phyloP scores from a whole-genome alignment of 2,329 filamentous ascomycete genomes.

The Pseudogymnoascus sp. region DNA sequence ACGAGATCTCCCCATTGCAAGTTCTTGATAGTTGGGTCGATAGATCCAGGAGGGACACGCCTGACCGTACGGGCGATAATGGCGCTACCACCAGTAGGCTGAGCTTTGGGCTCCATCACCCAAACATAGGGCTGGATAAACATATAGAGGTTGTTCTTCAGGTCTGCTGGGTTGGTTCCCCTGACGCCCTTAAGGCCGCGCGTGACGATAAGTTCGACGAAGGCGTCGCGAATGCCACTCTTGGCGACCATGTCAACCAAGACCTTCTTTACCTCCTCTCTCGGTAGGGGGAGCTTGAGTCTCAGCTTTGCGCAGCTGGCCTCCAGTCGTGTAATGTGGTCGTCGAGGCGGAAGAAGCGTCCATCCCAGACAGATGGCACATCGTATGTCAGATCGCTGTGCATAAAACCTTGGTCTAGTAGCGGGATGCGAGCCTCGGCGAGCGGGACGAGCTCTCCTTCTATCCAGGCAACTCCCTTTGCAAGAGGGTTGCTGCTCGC shows the following conservation, averaged over 20 bases:
- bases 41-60: constrained; percentile 36
- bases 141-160: constrained; percentile 38
- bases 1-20: constrained; percentile 43
- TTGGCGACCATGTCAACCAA: constrained; percentile 38
- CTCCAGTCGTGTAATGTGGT: constrained; percentile 39
- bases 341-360: constrained; percentile 43
- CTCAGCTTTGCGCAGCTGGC: constrained; percentile 38
- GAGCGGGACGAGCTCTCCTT: constrained; percentile 36
- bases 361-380: constrained; percentile 45
- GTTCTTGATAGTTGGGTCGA: constrained; percentile 46
- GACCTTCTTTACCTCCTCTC: constrained; percentile 32
- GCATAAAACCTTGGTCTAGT: constrained; percentile 44
- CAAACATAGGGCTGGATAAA: constrained; percentile 42
- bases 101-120: constrained; percentile 40
- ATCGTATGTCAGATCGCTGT: constrained; percentile 45
- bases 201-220: constrained; percentile 44
- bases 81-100: constrained; percentile 34
- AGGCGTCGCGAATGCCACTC: constrained; percentile 41
- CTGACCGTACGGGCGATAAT: constrained; percentile 39
- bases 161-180: constrained; percentile 27
- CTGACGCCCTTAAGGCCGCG: constrained; percentile 38
- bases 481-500: constrained; percentile 33
- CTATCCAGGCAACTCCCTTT: constrained; percentile 40
- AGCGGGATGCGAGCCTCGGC: constrained; percentile 41
- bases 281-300: constrained; percentile 34